Evolutionary conservation across 495 filamentous ascomycete species (phyloP), one percentile per base, ranked within the genome.

Genomic region (Daldinia grandis): DNA sequence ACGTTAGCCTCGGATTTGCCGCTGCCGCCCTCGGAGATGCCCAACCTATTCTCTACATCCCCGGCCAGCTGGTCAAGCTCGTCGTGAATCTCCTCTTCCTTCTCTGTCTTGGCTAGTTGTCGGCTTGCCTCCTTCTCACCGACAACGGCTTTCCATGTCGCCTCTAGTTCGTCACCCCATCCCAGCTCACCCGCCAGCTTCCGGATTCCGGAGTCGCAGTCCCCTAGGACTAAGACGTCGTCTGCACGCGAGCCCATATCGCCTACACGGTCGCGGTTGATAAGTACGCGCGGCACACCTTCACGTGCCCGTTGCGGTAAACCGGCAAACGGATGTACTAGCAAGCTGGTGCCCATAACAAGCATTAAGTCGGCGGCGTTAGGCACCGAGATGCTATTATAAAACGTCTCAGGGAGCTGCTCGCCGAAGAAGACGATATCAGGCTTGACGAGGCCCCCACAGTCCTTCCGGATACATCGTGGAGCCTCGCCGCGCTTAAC

Each of bases 381-480:
- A 1, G 88, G 86, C 17, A 91, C 71, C 24, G 72, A 63, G 21
- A 81, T 80, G 64, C 89, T 91, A 3, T 78, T 69, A 71, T 90
- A 89, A 78, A 98, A 99, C 0, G 76, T 73, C 9, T 77, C 76
- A 0, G 95, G 96, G 28, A 99, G 81, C 25, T 79, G 72, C 78
- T 93, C 91, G 58, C 90, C 89, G 75, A 98, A 99, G 81, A 99
- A 99, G 3, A 97, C 93, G 79, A 99, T 98, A 73, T 98, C 95
- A 3, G 95, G 95, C 80, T 99, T 98, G 54, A 98, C 93, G 5
- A 97, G 78, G 0, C 94, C 95, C 21, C 87, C 82, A 76, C 96
- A 99, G 28, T 82, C 71, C 21, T 76, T 56, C 0, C 73, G 73
- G 10, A 78, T 49, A 75, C 95, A 97, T 65, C 82, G 79, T 9